Evolutionary conservation across 345 rosid genomes (phyloP).

Genomic region (Eucalyptus regnans): DNA sequence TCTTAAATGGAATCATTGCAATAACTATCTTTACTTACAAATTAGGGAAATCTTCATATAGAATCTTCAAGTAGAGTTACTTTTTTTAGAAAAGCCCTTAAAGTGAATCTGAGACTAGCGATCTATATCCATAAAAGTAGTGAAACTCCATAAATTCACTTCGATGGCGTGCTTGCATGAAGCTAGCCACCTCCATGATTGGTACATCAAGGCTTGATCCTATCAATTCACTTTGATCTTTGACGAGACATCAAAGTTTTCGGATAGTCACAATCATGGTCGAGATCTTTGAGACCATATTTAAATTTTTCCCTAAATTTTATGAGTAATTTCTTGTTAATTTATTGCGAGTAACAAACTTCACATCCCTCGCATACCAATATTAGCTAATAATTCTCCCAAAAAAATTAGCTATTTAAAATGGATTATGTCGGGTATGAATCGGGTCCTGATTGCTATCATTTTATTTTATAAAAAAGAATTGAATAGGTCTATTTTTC

Average conservation of each 20-base stretch:
- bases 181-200: background rate
- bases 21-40: background rate
- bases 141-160: background rate
- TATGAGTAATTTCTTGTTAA: background rate
- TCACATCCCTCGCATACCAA: background rate
- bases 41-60: background rate
- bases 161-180: background rate
- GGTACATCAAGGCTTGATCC: accelerated
- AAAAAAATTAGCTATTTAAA: background rate
- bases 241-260: background rate
- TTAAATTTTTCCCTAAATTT: background rate
- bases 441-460: background rate
- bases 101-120: background rate
- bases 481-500: accelerated
- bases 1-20: background rate
- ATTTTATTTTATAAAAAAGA: no score
- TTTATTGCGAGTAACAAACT: background rate
- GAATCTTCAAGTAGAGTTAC: background rate
- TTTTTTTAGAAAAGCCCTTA: background rate
- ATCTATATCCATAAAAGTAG: background rate
- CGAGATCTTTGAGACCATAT: background rate
- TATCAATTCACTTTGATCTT: background rate
- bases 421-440: background rate
- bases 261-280: background rate
- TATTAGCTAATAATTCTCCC: background rate